Base-by-base conservation (phyloP, 202 grass and related monocot genomes). In the Schoenoplectus triqueter region DNA sequence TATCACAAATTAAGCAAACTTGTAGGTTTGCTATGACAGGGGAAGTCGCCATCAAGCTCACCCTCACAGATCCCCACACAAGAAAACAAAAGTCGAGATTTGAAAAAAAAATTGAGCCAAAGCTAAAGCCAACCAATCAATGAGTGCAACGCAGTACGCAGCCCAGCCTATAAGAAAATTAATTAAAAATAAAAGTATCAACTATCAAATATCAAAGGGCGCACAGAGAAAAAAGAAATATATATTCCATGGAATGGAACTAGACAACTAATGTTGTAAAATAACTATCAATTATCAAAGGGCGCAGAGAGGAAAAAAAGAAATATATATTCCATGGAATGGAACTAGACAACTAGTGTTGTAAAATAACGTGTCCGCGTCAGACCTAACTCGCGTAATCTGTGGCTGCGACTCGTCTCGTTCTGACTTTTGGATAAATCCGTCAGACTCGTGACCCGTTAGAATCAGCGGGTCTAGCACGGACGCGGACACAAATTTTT, bases 21-120 rank as follows among this genome's bases (percentile, higher is more conserved):
- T 42, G 46, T 52, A 22, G 6, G 10, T 59, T 17, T 4, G 46
- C 44, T 73, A 56, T 56, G 73, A 60, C 52, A 17, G 31, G 21
- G 31, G 54, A 78, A 14, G 51, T 42, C 52, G 0, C 6, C 5
- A 44, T 60, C 45, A 73, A 50, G 10, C 65, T 14, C 39, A 68
- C 22, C 65, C 31, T 15, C 3, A 6, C 47, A 15, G 59, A 7
- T 15, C 10, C 39, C 74, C 60, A 44, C 10, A 41, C 55, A 60
- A 61, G 6, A 60, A 78, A 78, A 60, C 74, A 78, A 60, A 78
- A 78, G 10, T 14, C 22, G 13, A 59, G 73, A 57, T 77, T 77
- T 59, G 17, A 77, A 57, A 78, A 59, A 78, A 59, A 57, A 57
- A n/a, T 48, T 17, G 31, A 78, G 2, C 10, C 73, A 31, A 31